phyloP scores from a whole-genome alignment of 1,284 basidiomycete species.

The Papiliotrema flavescens region DNA sequence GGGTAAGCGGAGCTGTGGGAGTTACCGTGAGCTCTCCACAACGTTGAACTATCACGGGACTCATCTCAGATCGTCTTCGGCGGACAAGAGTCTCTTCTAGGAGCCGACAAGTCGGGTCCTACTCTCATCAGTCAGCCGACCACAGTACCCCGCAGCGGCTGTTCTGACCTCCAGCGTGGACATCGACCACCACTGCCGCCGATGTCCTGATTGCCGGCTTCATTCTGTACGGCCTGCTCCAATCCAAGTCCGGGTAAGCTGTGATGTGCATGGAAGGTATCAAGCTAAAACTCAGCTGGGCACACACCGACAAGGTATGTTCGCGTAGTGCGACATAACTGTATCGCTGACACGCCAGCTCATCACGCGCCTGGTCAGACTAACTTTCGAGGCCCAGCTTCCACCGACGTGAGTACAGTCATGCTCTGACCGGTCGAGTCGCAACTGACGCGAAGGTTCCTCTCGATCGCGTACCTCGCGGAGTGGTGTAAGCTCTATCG shows the following conservation, averaged over 20 bases:
- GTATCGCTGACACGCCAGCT: slow-evolving; percentile 6
- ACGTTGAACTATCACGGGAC: background rate
- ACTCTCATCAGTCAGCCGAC: slow-evolving; percentile 19
- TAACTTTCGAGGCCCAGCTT: slow-evolving; percentile 35
- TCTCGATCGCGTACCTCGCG: slow-evolving; percentile 25
- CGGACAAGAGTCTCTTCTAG: slow-evolving; percentile 14
- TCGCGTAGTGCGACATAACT: too few species aligned
- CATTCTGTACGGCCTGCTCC: slow-evolving; percentile 24
- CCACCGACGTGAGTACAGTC: slow-evolving; percentile 19
- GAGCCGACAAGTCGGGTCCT: slow-evolving; percentile 15
- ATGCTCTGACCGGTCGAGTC: too few species aligned
- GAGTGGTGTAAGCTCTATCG: slow-evolving; percentile 21
- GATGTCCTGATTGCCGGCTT: slow-evolving; percentile 28
- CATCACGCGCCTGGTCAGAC: slow-evolving; percentile 24
- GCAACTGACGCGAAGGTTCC: background rate
- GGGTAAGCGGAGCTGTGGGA: slow-evolving; percentile 18
- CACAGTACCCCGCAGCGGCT: background rate
- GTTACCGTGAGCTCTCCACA: slow-evolving; percentile 9
- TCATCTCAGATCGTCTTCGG: slow-evolving; percentile 18
- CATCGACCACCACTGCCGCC: slow-evolving; percentile 16
- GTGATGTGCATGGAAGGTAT: background rate
- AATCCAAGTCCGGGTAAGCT: slow-evolving; percentile 23
- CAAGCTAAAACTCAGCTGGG: slow-evolving; percentile 16
- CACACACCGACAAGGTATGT: slow-evolving; percentile 25
- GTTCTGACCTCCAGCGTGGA: slow-evolving; percentile 16